Evolutionary conservation across 139 green algal species (phyloP), one percentile per base, ranked within the genome.

Genomic region (Klebsormidium nitens): DNA sequence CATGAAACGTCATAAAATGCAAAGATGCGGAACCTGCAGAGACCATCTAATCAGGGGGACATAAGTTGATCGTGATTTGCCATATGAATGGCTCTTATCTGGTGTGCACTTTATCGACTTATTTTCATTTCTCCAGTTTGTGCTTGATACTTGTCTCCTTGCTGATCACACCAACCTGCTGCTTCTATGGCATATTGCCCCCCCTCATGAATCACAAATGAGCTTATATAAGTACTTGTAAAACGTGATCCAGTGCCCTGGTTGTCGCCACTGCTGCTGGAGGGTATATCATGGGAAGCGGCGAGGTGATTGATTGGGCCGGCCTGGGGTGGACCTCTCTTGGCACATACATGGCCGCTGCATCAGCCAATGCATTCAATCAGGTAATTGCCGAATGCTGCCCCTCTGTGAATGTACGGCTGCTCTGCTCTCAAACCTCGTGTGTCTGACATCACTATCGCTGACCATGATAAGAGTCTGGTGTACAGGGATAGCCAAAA

Each of bases 291-390:
- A 80, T 89, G 88, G 89, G 69, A 89, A 90, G 75, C 79, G 78
- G 0, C 79, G 93, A 47, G 11, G 1, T 0, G 76, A 93, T 66
- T 68, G 83, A 95, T 60, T 95, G 85, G 81, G 64, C 36, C 0
- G 79, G 82, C 34, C 74, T 96, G 0, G 81, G 60, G 1, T 95
- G 84, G 86, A 95, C 91, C 1, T 87, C 76, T 1, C 37, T 96
- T 2, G 95, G 95, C 36, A 99, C 95, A 1, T 81, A 95, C 36
- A 82, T 87, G 0, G 83, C 82, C 26, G 83, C 93, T 23, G 87
- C 90, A 0, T 91, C 82, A 26, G 95, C 95, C 66, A 99, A 99
- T 82, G 87, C 93, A 0, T 69, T 96, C 0, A 99, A 99, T 67
- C 95, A 99, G 78, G 69, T 85, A 29, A n/a, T n/a, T n/a, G n/a